Percentiles rank a stretch among this genome's conserved stretches.
Conservation (phyloP, 1,284 basidiomycete species). For the Violaceomyces palustris region DNA sequence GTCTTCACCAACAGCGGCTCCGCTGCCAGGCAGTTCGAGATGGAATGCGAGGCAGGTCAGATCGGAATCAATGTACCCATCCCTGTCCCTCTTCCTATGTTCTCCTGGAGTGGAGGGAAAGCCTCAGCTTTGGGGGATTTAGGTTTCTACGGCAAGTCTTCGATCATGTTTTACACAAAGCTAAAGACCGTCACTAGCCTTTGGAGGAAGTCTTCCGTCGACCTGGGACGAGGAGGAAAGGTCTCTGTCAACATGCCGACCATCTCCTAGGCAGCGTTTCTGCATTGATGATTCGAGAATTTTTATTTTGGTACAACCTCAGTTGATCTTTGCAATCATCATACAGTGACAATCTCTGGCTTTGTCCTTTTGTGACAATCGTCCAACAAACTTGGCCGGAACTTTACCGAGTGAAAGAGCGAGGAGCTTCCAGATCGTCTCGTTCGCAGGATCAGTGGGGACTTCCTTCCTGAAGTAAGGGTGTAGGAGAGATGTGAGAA, state of each 20-base stretch:
- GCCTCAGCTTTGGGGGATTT: conserved; percentile 70
- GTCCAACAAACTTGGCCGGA: too few species aligned
- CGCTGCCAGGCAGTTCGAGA: conserved; percentile 88
- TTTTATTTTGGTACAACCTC: too few species aligned
- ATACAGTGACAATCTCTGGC: too few species aligned
- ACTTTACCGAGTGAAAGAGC: too few species aligned
- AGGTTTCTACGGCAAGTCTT: conserved; percentile 43
- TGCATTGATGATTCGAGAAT: too few species aligned
- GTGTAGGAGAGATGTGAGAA: too few species aligned
- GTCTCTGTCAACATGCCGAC: conserved; percentile 46
- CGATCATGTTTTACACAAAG: conserved; percentile 42
- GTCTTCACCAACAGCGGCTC: conserved; percentile 97
- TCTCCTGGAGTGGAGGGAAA: conserved; percentile 87
- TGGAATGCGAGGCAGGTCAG: conserved; percentile 82
- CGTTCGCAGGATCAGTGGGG: too few species aligned
- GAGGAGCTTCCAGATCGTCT: too few species aligned
- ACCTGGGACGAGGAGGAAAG: conserved; percentile 19
- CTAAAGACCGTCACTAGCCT: conserved; percentile 39
- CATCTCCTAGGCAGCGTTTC: conserved; percentile 38
- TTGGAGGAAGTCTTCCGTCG: conserved; percentile 35
- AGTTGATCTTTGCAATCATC: too few species aligned
- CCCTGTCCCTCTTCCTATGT: conserved; percentile 76
- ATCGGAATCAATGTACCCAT: conserved; percentile 77
- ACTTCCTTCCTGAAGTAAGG: too few species aligned
- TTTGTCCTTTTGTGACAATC: too few species aligned